These are phyloP conservation scores for Trametes sp. DNA, from an alignment of 1,284 basidiomycete genomes.

Conservation along the genomic window DNA sequence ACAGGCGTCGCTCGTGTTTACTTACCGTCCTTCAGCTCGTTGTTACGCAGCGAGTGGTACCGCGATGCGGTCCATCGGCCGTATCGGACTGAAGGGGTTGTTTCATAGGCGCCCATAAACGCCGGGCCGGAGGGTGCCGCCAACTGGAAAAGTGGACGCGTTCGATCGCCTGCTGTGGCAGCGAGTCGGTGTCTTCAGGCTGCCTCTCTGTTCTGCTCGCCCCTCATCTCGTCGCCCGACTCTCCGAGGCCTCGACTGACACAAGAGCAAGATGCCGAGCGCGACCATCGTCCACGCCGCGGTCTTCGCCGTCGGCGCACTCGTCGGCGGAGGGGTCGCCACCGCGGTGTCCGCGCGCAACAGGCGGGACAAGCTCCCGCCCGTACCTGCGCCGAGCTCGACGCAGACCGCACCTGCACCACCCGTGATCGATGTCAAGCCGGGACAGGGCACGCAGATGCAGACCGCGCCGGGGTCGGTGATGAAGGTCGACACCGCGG, in stretches of 20 bases:
- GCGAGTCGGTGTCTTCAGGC: no score
- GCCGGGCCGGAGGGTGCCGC: neutral
- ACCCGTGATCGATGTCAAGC: constrained; percentile 38
- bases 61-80: no score
- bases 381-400: no score
- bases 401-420: constrained; percentile 14
- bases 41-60: no score
- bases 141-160: neutral
- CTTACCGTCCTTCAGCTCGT: neutral
- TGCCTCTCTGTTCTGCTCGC: no score
- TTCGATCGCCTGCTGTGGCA: neutral
- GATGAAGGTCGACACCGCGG: constrained; percentile 41
- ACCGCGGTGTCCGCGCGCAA: constrained; percentile 46
- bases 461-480: constrained; percentile 32
- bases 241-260: no score
- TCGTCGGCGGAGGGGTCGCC: constrained; percentile 73
- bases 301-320: constrained; percentile 75
- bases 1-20: constrained; percentile 4
- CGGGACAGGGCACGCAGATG: constrained; percentile 34
- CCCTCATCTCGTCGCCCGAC: neutral
- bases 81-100: no score
- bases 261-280: constrained; percentile 46
- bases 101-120: constrained; percentile 9
- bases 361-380: constrained; percentile 18
- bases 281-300: constrained; percentile 63